Conservation (phyloP, 2,329 filamentous ascomycete species). For the Hypoxylon sp. region DNA sequence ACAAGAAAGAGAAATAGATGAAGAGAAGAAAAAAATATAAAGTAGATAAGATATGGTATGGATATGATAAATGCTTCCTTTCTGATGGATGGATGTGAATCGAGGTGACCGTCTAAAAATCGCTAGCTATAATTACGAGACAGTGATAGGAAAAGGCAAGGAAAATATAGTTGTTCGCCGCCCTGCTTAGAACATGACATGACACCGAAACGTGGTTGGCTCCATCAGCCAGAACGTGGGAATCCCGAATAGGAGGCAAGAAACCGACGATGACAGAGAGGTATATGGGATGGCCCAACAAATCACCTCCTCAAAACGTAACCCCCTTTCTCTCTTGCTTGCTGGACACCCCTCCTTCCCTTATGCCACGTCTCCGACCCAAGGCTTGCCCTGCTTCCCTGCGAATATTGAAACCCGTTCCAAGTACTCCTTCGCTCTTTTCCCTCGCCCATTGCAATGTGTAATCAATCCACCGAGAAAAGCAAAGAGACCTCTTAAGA, state of each 20-base stretch:
- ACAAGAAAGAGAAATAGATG: neutral
- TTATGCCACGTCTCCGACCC: constrained; percentile 28
- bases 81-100: constrained; percentile 46
- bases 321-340: constrained; percentile 13
- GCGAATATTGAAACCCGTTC: constrained; percentile 35
- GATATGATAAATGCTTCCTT: constrained; percentile 34
- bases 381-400: constrained; percentile 14
- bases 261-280: constrained; percentile 26
- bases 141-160: constrained; percentile 22
- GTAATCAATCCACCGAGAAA: constrained; percentile 35
- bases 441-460: constrained; percentile 34
- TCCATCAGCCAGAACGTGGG: constrained; percentile 17
- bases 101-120: constrained; percentile 47
- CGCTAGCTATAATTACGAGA: constrained; percentile 44
- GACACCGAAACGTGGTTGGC: constrained; percentile 21
- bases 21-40: neutral
- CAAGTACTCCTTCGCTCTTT: constrained; percentile 46
- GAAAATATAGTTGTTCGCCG: constrained; percentile 24
- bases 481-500: constrained; percentile 37
- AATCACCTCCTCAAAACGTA: constrained; percentile 22
- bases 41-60: constrained; percentile 8
- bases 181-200: constrained; percentile 16
- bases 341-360: constrained; percentile 27
- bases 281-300: constrained; percentile 33
- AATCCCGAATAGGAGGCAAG: constrained; percentile 10